Base-by-base conservation (phyloP, 192 early-diverging fungal species). In the Coemansia sp. region DNA sequence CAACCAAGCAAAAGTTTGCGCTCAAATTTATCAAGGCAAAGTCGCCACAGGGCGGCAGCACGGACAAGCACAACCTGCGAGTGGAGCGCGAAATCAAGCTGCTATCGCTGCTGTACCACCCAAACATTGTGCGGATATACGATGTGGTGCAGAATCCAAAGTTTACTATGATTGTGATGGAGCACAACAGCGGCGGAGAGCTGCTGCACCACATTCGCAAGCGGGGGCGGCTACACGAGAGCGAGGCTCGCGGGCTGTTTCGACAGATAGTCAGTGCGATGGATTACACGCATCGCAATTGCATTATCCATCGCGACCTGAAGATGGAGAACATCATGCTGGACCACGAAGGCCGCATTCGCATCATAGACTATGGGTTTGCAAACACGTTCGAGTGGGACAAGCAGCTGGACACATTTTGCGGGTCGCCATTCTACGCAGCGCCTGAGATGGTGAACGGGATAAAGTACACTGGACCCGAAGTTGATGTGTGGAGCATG, bases 311-410 rank as follows among this genome's bases (percentile, higher is more conserved):
- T 62, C 81, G 92, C 39, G 91, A 94, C 70, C 79, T 94, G 37
- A 94, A 94, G 73, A 88, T 89, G 79, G 92, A 94, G 56, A 97
- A 97, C 71, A 81, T 97, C 17, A 85, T 97, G 56, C 75, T 97
- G 21, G 90, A 89, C 51, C 71, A 80, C 9, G 72, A 83, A 21
- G 85, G 87, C 50, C 82, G 77, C 35, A 88, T 94, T 62, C 91
- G 92, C 65, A 91, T 94, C 51, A 94, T 94, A 61, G 93, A 94
- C 79, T 94, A 90, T 84, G 93, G 93, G 0, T 88, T 94, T 76
- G 89, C 88, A 17, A 94, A 93, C 74, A 81, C 82, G 22, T 86
- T 85, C 60, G 73, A 82, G 37, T 80, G 75, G 52, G 74, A 84
- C 38, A 62, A 69, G 41, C 82, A 78, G 61, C 60, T 87, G 22